Evolutionary conservation across 2,329 filamentous ascomycete genomes (phyloP).

Genomic region (Chaetomiaceae sp.): DNA sequence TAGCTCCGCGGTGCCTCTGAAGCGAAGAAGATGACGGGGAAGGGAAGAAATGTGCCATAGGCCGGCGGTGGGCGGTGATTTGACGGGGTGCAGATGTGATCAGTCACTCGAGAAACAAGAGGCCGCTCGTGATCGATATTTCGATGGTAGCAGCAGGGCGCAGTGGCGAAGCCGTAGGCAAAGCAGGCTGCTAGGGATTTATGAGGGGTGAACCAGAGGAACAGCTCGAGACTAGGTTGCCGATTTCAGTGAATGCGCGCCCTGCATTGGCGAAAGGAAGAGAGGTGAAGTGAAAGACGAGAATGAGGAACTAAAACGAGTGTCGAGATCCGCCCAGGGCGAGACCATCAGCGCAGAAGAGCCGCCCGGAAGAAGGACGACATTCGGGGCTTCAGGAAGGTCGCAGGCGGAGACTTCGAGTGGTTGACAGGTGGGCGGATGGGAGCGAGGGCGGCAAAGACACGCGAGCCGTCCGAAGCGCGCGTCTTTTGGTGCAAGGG

Average conservation of each 20-base stretch:
- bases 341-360: conserved; percentile 22
- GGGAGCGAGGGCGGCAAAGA: conserved; percentile 27
- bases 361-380: conserved; percentile 21
- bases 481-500: conserved; percentile 25
- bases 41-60: conserved; percentile 22
- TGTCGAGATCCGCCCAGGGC: conserved; percentile 19
- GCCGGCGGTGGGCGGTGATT: conserved; percentile 24
- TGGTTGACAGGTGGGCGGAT: conserved; percentile 25
- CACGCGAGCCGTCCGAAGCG: conserved; percentile 29
- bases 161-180: conserved; percentile 25
- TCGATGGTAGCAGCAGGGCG: conserved; percentile 17
- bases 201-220: conserved; percentile 2
- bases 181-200: conserved; percentile 6
- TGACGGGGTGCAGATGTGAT: conserved; percentile 21
- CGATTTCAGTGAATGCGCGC: conserved; percentile 13
- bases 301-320: conserved; percentile 20
- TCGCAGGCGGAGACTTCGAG: conserved; percentile 23
- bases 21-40: conserved; percentile 15
- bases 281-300: not conserved
- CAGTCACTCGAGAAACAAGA: conserved; percentile 14
- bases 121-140: conserved; percentile 23
- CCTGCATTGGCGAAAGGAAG: conserved; percentile 16
- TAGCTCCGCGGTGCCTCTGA: conserved; percentile 16
- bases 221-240: not conserved
- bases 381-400: conserved; percentile 26